Conservation (phyloP, 306 rosid genomes). For the Citrullus mucosospermus region DNA sequence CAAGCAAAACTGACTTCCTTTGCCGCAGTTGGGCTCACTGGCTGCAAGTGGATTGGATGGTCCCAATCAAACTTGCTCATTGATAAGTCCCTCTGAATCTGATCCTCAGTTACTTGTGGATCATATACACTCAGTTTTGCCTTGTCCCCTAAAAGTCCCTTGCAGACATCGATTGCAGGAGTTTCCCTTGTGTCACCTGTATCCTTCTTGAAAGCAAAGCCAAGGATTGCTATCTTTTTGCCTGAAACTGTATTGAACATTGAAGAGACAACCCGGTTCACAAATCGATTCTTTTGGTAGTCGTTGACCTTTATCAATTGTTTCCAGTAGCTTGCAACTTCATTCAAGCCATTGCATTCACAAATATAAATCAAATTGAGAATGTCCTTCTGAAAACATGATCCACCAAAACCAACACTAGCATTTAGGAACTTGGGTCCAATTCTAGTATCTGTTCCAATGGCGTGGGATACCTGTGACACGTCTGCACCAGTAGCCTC, state of each 20-base stretch:
- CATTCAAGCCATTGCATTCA: slow-evolving; percentile 63
- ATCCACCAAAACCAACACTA: slow-evolving; percentile 89
- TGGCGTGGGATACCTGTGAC: slow-evolving; percentile 51
- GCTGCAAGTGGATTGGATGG: slow-evolving; percentile 43
- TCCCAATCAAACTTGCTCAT: slow-evolving; percentile 44
- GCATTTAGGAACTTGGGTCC: slow-evolving; percentile 60
- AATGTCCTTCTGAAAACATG: slow-evolving; percentile 78
- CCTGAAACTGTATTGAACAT: slow-evolving; percentile 82
- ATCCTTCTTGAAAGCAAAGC: slow-evolving; percentile 78
- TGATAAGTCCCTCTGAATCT: slow-evolving; percentile 50
- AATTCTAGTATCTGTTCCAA: slow-evolving; percentile 57
- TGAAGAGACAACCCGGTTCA: slow-evolving; percentile 53
- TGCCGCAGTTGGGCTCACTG: slow-evolving; percentile 18
- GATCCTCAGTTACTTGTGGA: slow-evolving; percentile 45
- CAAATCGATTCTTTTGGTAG: slow-evolving; percentile 70
- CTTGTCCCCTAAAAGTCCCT: slow-evolving; percentile 55
- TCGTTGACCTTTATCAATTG: slow-evolving; percentile 69
- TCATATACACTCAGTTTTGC: slow-evolving; percentile 62
- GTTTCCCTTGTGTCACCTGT: slow-evolving; percentile 79
- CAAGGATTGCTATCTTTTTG: slow-evolving; percentile 62
- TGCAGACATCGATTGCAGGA: slow-evolving; percentile 79
- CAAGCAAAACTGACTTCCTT: slow-evolving; percentile 36
- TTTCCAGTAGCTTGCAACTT: slow-evolving; percentile 73
- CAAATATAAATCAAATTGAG: slow-evolving; percentile 70
- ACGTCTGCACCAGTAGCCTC: slow-evolving; percentile 84